Conservation (phyloP, 768 basidiomycete species). For the Multifurca ochricompacta region DNA sequence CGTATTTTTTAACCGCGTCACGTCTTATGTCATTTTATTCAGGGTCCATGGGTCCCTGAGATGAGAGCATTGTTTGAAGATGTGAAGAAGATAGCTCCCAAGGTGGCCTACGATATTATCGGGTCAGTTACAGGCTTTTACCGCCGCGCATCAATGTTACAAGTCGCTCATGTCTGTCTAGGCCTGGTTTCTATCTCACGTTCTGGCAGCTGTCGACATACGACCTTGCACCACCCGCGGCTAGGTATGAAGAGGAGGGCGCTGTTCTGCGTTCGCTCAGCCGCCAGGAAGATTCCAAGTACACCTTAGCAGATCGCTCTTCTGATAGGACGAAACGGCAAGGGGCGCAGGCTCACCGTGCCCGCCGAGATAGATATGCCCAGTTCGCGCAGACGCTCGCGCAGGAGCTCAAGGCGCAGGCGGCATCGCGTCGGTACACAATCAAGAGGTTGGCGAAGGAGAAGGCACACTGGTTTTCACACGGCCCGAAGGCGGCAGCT, state of each 20-base stretch:
- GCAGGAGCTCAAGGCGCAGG: constrained; percentile 71
- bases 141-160: constrained; percentile 11
- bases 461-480: constrained; percentile 77
- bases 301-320: constrained; percentile 61
- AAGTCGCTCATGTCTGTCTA: constrained; percentile 27
- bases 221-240: constrained; percentile 72
- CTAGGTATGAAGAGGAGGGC: constrained; percentile 75
- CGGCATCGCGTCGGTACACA: constrained; percentile 61
- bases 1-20: background rate
- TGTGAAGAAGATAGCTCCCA: constrained; percentile 62
- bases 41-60: constrained; percentile 79
- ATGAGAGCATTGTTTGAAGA: constrained; percentile 68
- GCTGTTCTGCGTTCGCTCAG: constrained; percentile 51
- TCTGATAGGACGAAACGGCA: constrained; percentile 53
- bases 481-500: constrained; percentile 40
- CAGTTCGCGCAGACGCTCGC: constrained; percentile 49
- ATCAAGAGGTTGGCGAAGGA: constrained; percentile 70
- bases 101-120: constrained; percentile 53
- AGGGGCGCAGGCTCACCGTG: constrained; percentile 50
- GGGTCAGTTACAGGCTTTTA: constrained; percentile 46
- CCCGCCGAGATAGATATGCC: constrained; percentile 59
- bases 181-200: constrained; percentile 87
- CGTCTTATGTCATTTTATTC: background rate
- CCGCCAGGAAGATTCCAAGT: constrained; percentile 59
- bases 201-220: constrained; percentile 97